Percentiles rank a stretch among this genome's conserved stretches.
phyloP scores from a whole-genome alignment of 345 rosid species.

The Ceriops decandra region DNA sequence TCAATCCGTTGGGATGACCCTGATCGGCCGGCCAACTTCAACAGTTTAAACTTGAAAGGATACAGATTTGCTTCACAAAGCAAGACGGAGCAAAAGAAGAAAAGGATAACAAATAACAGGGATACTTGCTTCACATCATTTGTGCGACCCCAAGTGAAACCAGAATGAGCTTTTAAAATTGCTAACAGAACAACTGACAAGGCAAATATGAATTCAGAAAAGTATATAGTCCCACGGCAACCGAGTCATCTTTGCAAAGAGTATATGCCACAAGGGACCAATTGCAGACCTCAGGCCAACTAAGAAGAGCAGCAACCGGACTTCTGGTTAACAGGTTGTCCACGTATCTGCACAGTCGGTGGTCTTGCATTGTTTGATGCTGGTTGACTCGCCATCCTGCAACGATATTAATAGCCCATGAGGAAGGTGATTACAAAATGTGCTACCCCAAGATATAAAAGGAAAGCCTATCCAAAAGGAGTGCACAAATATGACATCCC shows the following conservation, averaged over 20 bases:
- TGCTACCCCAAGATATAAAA: neutral
- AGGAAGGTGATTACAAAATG: neutral
- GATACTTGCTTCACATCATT: neutral
- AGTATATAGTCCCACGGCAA: conserved; percentile 13
- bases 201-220: conserved; percentile 8
- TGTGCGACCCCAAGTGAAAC: conserved; percentile 11
- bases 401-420: neutral
- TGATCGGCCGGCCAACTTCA: too few species aligned
- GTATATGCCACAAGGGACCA: neutral
- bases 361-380: conserved; percentile 65
- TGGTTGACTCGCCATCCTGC: conserved; percentile 98
- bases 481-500: neutral
- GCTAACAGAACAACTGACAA: conserved; percentile 3
- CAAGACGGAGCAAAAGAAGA: too few species aligned
- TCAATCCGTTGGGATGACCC: too few species aligned
- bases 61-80: too few species aligned
- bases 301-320: conserved; percentile 91
- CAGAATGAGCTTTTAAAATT: neutral
- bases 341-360: conserved; percentile 89
- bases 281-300: conserved; percentile 7
- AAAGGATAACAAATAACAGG: too few species aligned
- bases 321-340: conserved; percentile 92
- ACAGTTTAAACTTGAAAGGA: too few species aligned
- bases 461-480: neutral
- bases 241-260: neutral